Conservation (phyloP, 495 filamentous ascomycete genomes). For the Aspergillus incahuasiensis region DNA sequence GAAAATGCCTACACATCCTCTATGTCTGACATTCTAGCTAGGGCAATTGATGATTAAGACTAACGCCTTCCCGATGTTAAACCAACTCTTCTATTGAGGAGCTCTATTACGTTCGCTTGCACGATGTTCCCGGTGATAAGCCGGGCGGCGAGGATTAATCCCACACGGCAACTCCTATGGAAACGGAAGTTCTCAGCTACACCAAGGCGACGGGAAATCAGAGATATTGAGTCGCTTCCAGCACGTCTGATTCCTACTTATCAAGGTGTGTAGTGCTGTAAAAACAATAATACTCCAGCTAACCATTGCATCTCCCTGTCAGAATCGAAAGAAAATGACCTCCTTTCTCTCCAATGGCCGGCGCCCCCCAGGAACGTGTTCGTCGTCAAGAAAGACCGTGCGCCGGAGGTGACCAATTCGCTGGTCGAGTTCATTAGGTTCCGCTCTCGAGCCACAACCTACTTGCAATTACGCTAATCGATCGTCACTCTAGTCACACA, state of each 20-base stretch:
- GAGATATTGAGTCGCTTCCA: conserved; percentile 38
- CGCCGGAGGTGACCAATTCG: conserved; percentile 63
- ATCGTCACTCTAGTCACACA: conserved; percentile 54
- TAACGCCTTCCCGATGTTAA: not conserved
- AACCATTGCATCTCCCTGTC: not conserved
- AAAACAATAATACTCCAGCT: not conserved
- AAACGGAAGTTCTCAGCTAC: conserved; percentile 39
- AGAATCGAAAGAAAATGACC: conserved; percentile 54
- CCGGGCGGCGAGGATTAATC: not conserved
- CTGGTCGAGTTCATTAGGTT: conserved; percentile 74
- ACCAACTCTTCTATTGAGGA: not conserved
- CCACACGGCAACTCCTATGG: conserved; percentile 3
- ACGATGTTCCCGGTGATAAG: conserved; percentile 15
- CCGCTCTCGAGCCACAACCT: not conserved
- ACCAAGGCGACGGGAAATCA: conserved; percentile 32
- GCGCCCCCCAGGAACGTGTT: conserved; percentile 85
- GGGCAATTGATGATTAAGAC: not conserved
- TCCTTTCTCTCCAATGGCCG: conserved; percentile 86
- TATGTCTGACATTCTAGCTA: not conserved
- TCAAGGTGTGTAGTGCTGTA: conserved; percentile 41
- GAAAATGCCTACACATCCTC: not conserved
- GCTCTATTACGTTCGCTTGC: conserved; percentile 7
- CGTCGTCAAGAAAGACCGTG: conserved; percentile 79
- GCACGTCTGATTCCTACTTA: conserved; percentile 44
- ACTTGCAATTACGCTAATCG: conserved; percentile 8